Conservation (phyloP, 352 stramenopile species). For the Phytophthora tentaculata region DNA sequence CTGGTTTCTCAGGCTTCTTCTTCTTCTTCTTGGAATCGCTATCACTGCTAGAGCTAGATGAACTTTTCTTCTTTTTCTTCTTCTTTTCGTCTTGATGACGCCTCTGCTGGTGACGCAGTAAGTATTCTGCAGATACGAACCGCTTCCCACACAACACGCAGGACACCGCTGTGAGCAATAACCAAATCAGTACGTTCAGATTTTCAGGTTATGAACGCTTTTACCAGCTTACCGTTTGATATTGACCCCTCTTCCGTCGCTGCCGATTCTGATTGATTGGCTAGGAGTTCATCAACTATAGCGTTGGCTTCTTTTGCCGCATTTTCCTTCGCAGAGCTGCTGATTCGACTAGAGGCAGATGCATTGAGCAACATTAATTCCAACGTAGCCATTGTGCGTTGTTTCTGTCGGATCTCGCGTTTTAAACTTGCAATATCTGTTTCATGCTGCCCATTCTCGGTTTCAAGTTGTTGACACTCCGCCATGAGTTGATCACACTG, state of each 20-base stretch:
- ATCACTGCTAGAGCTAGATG: slow-evolving; percentile 24
- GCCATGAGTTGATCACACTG: slow-evolving; percentile 69
- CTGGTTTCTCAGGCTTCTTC: slow-evolving; percentile 23
- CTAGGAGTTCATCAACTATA: slow-evolving; percentile 46
- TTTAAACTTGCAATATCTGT: slow-evolving; percentile 68
- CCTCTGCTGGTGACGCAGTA: slow-evolving; percentile 71
- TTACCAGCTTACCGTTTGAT: slow-evolving; percentile 36
- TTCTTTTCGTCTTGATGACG: slow-evolving; percentile 53
- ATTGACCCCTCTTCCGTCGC: slow-evolving; percentile 34
- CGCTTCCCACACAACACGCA: slow-evolving; percentile 81
- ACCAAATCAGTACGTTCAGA: neutral
- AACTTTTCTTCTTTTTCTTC: slow-evolving; percentile 32
- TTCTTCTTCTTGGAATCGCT: slow-evolving; percentile 28
- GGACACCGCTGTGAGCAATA: slow-evolving; percentile 34
- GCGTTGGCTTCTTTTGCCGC: slow-evolving; percentile 36
- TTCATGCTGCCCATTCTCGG: slow-evolving; percentile 67
- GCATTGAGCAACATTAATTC: slow-evolving; percentile 82
- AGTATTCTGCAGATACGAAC: slow-evolving; percentile 77
- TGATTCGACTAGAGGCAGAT: slow-evolving; percentile 37
- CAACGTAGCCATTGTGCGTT: slow-evolving; percentile 82
- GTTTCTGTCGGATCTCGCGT: slow-evolving; percentile 81
- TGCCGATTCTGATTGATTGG: slow-evolving; percentile 1
- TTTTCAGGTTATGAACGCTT: no score
- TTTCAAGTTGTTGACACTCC: slow-evolving; percentile 69
- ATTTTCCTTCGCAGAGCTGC: slow-evolving; percentile 47